These are phyloP conservation scores for Ilyonectria robusta DNA, from an alignment of 2,329 filamentous ascomycete species.

Conservation along the genomic window DNA sequence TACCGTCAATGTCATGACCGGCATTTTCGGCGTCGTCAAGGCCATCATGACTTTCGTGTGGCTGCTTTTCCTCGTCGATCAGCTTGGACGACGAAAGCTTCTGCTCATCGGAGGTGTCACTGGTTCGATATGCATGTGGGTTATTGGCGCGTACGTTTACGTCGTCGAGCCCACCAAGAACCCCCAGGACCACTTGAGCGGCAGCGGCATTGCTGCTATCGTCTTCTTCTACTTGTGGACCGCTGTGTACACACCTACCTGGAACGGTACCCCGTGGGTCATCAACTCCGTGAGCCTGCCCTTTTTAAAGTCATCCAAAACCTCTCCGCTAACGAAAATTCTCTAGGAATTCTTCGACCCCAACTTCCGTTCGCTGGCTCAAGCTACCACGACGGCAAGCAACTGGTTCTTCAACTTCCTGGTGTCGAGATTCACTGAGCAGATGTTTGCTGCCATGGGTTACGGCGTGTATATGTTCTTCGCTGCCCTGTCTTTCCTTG, in stretches of 20 bases:
- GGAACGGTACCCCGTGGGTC: slow-evolving; percentile 76
- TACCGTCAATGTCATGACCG: slow-evolving; percentile 67
- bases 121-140: slow-evolving; percentile 73
- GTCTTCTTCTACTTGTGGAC: slow-evolving; percentile 78
- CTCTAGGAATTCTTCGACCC: slow-evolving; percentile 69
- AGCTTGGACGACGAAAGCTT: slow-evolving; percentile 60
- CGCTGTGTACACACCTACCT: slow-evolving; percentile 68
- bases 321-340: background rate
- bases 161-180: slow-evolving; percentile 54
- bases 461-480: slow-evolving; percentile 71
- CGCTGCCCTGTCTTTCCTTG: slow-evolving; percentile 62
- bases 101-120: slow-evolving; percentile 73
- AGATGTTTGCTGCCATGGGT: slow-evolving; percentile 61
- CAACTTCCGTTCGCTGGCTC: slow-evolving; percentile 60
- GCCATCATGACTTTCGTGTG: slow-evolving; percentile 74
- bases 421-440: slow-evolving; percentile 66
- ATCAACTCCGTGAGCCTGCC: slow-evolving; percentile 58
- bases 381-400: slow-evolving; percentile 70
- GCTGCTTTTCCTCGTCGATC: slow-evolving; percentile 75
- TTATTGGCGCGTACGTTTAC: slow-evolving; percentile 70
- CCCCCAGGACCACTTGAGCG: slow-evolving; percentile 52
- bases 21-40: slow-evolving; percentile 78
- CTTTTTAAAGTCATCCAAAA: background rate
- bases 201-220: slow-evolving; percentile 69
- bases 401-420: slow-evolving; percentile 73